Evolutionary conservation across 2,329 filamentous ascomycete species (phyloP).

Genomic region (Polychaeton citri): DNA sequence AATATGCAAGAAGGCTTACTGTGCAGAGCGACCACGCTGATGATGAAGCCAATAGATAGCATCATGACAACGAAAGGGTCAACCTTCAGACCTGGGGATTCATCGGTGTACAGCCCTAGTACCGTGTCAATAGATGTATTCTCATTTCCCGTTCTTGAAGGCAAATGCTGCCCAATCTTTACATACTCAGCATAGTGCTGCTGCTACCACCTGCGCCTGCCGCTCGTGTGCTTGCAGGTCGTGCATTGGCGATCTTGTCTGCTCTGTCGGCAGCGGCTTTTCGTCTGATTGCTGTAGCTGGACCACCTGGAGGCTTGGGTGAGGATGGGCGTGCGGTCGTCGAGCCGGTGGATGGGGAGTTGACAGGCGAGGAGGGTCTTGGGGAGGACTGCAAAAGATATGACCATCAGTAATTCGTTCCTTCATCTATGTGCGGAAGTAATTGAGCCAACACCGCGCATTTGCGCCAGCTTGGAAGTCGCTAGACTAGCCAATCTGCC

Average conservation of each 20-base stretch:
- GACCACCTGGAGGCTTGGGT: slow-evolving; percentile 80
- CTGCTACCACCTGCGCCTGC: slow-evolving; percentile 92
- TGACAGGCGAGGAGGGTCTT: slow-evolving; percentile 22
- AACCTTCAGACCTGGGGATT: slow-evolving; percentile 93
- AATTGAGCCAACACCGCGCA: no score
- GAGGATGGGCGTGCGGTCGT: slow-evolving; percentile 68
- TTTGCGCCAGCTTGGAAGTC: no score
- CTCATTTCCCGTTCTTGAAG: slow-evolving; percentile 14
- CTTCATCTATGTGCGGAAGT: no score
- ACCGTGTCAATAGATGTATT: no score
- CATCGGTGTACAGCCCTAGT: slow-evolving; percentile 90
- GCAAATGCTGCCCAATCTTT: not conserved
- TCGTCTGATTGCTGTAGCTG: slow-evolving; percentile 87
- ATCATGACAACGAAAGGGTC: slow-evolving; percentile 96
- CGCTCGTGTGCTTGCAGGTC: slow-evolving; percentile 81
- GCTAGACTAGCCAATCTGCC: no score
- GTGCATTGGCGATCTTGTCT: slow-evolving; percentile 87
- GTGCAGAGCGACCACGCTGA: slow-evolving; percentile 93
- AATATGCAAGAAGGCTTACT: slow-evolving; percentile 57
- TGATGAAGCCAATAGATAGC: slow-evolving; percentile 94
- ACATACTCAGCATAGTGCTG: slow-evolving; percentile 89
- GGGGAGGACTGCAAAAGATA: slow-evolving; percentile 26
- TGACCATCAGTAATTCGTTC: no score
- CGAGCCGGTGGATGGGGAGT: slow-evolving; percentile 50
- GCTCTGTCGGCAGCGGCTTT: slow-evolving; percentile 94